Percentiles rank a stretch among this genome's conserved stretches.
Conservation (phyloP, 768 basidiomycete species). For the Plicaturopsis crispa region DNA sequence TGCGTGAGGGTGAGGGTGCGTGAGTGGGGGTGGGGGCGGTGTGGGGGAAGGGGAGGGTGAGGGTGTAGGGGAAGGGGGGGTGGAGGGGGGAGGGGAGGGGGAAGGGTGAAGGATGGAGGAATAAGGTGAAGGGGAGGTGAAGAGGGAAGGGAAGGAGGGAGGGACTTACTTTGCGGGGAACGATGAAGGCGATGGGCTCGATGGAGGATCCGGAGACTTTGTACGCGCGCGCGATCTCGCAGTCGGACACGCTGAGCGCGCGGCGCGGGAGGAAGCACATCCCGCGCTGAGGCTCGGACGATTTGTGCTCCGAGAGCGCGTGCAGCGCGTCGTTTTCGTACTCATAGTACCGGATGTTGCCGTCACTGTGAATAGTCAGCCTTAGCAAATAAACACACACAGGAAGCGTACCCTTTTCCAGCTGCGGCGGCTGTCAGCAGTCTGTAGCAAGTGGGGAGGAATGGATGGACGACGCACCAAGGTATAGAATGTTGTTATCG, state of each 20-base stretch:
- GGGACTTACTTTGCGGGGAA: slow-evolving; percentile 74
- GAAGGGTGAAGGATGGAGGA: too few species aligned
- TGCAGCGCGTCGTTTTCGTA: slow-evolving; percentile 81
- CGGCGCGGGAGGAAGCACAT: slow-evolving; percentile 96
- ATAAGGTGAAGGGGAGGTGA: too few species aligned
- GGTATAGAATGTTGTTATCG: slow-evolving; percentile 87
- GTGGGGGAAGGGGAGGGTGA: too few species aligned
- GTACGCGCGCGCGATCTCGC: slow-evolving; percentile 93
- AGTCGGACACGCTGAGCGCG: slow-evolving; percentile 80
- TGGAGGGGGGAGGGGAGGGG: too few species aligned
- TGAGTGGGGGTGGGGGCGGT: too few species aligned
- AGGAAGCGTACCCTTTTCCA: slow-evolving; percentile 68
- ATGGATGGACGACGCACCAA: slow-evolving; percentile 38
- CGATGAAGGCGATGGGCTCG: slow-evolving; percentile 92
- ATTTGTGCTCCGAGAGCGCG: slow-evolving; percentile 78
- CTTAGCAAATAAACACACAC: too few species aligned
- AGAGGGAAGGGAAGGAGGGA: too few species aligned
- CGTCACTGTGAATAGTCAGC: slow-evolving; percentile 82
- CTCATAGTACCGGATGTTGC: slow-evolving; percentile 97
- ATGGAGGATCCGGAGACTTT: slow-evolving; percentile 70
- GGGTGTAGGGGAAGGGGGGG: too few species aligned
- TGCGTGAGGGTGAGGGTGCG: slow-evolving; percentile 27
- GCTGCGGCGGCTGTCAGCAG: slow-evolving; percentile 36
- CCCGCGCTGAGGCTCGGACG: slow-evolving; percentile 88
- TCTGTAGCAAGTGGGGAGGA: too few species aligned